A percentile compares a stretch with the other conserved stretches of the same genome.
Evolutionary conservation across 2,329 filamentous ascomycete species (phyloP).

Genomic region (Alternaria sp.): DNA sequence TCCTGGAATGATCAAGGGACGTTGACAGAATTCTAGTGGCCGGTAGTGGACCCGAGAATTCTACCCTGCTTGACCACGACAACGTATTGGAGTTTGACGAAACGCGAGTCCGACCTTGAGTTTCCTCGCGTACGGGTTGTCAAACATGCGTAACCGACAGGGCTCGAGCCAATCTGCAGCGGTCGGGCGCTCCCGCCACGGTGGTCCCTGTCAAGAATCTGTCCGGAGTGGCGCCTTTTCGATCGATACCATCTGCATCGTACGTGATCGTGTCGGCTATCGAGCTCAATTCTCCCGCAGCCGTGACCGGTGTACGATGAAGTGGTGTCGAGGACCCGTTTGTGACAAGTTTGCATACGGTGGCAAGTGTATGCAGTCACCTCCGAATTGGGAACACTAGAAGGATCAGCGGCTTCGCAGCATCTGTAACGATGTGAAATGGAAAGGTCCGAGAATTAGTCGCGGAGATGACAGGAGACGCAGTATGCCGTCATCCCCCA

Average conservation of each 20-base stretch:
- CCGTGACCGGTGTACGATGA: not conserved
- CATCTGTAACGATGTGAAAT: not conserved
- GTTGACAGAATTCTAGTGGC: not conserved
- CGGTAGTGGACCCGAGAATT: not conserved
- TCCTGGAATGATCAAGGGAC: not conserved
- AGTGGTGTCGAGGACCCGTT: not conserved
- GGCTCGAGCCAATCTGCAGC: not conserved
- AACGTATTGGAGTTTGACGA: not conserved
- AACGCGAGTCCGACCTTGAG: not conserved
- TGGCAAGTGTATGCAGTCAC: not conserved
- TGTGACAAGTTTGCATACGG: not conserved
- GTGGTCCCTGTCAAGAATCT: conserved; percentile 5
- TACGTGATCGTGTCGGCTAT: not conserved
- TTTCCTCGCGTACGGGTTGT: not conserved
- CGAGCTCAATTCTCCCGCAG: not conserved
- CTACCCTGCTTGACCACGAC: not conserved
- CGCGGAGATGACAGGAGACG: conserved; percentile 1
- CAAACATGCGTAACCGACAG: conserved; percentile 1
- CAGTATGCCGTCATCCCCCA: not conserved
- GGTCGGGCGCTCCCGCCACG: conserved; percentile 5
- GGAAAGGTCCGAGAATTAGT: not conserved
- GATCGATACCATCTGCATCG: not conserved
- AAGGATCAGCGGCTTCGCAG: not conserved
- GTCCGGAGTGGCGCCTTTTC: not conserved
- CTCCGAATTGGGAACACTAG: conserved; percentile 2